Evolutionary conservation across 768 basidiomycete genomes (phyloP), one percentile per base, ranked within the genome.

Genomic region (Lactarius deliciosus): DNA sequence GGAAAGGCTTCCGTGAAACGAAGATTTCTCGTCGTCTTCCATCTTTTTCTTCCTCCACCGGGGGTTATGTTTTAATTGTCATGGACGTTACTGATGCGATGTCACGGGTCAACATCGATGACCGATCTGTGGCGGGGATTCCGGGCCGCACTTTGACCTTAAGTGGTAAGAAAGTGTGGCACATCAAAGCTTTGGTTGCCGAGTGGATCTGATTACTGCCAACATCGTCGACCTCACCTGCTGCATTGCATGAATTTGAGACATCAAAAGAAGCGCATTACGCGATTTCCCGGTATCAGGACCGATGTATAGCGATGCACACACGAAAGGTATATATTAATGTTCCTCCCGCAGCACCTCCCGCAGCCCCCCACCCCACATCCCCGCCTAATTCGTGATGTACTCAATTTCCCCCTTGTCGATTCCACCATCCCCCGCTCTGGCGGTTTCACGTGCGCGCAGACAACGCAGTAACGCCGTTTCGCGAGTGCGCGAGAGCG

Each of bases 381-480:
- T 10, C 18, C 56, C 18, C 32, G 13, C 34, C 56, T 25, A 32
- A 18, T 30, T 25, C 13, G 5, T 13, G 18, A 36, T 57, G 30
- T 30, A 30, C 30, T 18, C 32, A 3, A 18, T 40, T 41, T 3
- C 30, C 43, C 9, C 40, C 18, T 22, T 22, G 18, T 34, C 28
- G 0, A 8, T 36, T 0, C 34, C 54, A 4, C 36, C 50, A 13
- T 22, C 58, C 2, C 10, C 34, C 0, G 41, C 45, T 56, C 32
- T 56, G 32, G n/a, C 45, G 15, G 22, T 53, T 1, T 54, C 61
- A 9, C 57, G 47, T 50, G n/a, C 40, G 18, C 57, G 65, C 57
- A 62, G 65, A 62, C 57, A 63, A 36, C 65, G 65, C 10, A 61
- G 65, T 8, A 53, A 66, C 57, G 65, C 65, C 5, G 6, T 66